A percentile compares a stretch with the other conserved stretches of the same genome.
These are phyloP conservation scores for Plasmopara muralis DNA, from an alignment of 352 stramenopile genomes.

Conservation along the genomic window DNA sequence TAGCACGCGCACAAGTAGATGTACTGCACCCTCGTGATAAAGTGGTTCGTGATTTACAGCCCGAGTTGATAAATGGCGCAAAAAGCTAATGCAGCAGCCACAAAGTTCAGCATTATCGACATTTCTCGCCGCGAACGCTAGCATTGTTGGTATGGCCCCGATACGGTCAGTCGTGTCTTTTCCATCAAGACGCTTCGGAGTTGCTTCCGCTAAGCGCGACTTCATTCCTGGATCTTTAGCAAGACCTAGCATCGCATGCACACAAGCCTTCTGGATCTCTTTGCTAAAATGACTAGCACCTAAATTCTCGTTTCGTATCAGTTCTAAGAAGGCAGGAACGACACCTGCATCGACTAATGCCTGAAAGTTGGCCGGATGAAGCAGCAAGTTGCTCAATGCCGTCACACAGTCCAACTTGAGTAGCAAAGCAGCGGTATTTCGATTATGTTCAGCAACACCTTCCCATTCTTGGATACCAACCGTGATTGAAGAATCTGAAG, in stretches of 20 bases:
- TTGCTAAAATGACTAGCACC: conserved; percentile 28
- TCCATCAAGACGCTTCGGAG: conserved; percentile 14
- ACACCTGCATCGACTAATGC: conserved; percentile 73
- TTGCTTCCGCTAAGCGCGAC: conserved; percentile 47
- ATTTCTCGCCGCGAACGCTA: conserved; percentile 56
- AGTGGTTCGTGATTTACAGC: too few species aligned
- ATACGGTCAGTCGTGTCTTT: conserved; percentile 17
- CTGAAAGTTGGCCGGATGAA: conserved; percentile 73
- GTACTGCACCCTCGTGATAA: too few species aligned
- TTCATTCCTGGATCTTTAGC: conserved; percentile 68
- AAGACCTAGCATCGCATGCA: conserved; percentile 61
- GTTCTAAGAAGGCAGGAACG: conserved; percentile 47
- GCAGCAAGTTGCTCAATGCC: conserved; percentile 73
- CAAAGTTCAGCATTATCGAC: conserved; percentile 55
- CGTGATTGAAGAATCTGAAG: conserved; percentile 5
- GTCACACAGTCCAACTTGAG: conserved; percentile 52
- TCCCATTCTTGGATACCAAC: background rate
- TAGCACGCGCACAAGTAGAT: too few species aligned
- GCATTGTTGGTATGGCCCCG: conserved; percentile 62
- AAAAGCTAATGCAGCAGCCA: conserved; percentile 56
- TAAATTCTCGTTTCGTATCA: conserved; percentile 37
- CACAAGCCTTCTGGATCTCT: conserved; percentile 37
- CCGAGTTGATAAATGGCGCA: conserved; percentile 64
- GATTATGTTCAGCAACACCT: too few species aligned
- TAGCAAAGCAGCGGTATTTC: too few species aligned